Evolutionary conservation across 257 asterid genomes (phyloP), one percentile per base, ranked within the genome.

Genomic region (Gentiana dahurica): DNA sequence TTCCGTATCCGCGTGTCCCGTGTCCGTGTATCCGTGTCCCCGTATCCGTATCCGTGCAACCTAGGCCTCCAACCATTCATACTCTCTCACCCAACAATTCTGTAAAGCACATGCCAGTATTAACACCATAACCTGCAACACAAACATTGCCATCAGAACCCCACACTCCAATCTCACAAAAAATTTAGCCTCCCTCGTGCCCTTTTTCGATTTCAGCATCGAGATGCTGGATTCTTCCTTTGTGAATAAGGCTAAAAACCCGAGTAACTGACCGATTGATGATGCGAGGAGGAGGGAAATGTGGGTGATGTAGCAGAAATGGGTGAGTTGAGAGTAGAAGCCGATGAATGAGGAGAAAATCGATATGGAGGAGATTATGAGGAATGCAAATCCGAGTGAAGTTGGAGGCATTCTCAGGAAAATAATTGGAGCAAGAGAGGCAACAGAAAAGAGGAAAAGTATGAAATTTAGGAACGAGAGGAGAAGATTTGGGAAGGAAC

Each of bases 121-220:
- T 53, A 81, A 32, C 37, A 76, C 82, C 43, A 79, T 83, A 56
- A 89, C 13, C 34, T 89, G 91, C 89, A 81, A 58, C 60, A 77
- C 80, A 55, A 89, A 72, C 94, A 89, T 85, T 1, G 82, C 85
- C 89, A 85, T 71, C 73, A 85, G 45, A 46, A 73, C 64, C 77
- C 88, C 95, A 64, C 97, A 89, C 77, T 89, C 97, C 75, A 81
- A 3, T 57, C 97, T 78, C 55, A 74, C 84, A 69, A 89, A 39
- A 36, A 85, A 54, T 74, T 79, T 82, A 3, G 95, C 80, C 37
- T 88, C 97, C 45, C 75, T 63, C 0, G 86, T 86, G 24, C 83
- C 95, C 69, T 88, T 72, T 0, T 66, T 62, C 1, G 97, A 79
- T 41, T 49, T 70, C 3, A 88, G 54, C 80, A 71, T 68, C 10